phyloP scores from a whole-genome alignment of 2,329 filamentous ascomycete genomes.

The Chaetomium sp. region DNA sequence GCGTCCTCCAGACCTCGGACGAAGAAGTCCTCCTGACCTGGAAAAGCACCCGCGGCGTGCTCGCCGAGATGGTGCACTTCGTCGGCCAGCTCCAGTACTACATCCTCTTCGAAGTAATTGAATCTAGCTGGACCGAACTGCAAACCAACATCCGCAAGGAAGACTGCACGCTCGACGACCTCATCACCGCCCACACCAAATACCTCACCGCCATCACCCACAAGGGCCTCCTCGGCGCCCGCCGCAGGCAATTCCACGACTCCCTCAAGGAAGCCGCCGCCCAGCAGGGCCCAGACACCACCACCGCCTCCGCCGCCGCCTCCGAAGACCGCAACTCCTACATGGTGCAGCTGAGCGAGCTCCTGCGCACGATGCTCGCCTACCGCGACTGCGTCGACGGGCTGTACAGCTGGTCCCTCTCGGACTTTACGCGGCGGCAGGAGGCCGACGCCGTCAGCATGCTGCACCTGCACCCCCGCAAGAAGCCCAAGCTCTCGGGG shows the following conservation, averaged over 20 bases:
- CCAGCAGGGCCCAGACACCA: constrained; percentile 41
- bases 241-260: constrained; percentile 48
- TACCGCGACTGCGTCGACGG: constrained; percentile 94
- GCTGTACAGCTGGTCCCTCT: constrained; percentile 90
- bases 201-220: constrained; percentile 95
- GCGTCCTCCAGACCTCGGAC: constrained; percentile 79
- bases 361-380: constrained; percentile 88
- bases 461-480: constrained; percentile 62
- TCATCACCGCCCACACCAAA: constrained; percentile 86
- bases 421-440: constrained; percentile 90
- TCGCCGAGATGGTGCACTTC: constrained; percentile 99
- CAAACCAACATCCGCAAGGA: constrained; percentile 81
- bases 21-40: constrained; percentile 72
- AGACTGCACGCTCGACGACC: constrained; percentile 88
- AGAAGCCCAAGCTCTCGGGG: constrained; percentile 24
- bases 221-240: constrained; percentile 86
- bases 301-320: constrained; percentile 49
- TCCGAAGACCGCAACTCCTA: constrained; percentile 74
- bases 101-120: constrained; percentile 97
- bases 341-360: constrained; percentile 86
- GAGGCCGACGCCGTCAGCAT: constrained; percentile 73
- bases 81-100: constrained; percentile 97
- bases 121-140: constrained; percentile 90
- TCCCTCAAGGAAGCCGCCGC: constrained; percentile 40
- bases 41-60: constrained; percentile 84